Evolutionary conservation across 2,329 filamentous ascomycete genomes (phyloP).

Genomic region (Penicillium sp.): DNA sequence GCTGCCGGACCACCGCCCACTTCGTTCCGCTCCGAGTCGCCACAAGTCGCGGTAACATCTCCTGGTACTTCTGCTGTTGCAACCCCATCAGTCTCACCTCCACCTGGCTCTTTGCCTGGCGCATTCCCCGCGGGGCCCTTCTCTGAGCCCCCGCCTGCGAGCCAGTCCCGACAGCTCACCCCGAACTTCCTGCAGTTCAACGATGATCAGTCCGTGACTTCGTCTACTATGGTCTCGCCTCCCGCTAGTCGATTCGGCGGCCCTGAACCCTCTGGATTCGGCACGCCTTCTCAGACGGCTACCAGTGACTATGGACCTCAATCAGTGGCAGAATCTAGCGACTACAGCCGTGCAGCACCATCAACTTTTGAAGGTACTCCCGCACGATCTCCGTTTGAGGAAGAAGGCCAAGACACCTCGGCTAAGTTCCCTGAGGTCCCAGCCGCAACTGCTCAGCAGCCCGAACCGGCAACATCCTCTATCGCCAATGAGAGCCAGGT

Average conservation of each 20-base stretch:
- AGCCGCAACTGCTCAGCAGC: constrained; percentile 13
- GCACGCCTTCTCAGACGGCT: constrained; percentile 43
- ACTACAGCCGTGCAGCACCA: constrained; percentile 18
- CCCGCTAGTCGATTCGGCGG: constrained; percentile 63
- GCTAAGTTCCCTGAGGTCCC: constrained; percentile 23
- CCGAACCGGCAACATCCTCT: constrained; percentile 47
- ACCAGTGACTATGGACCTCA: constrained; percentile 36
- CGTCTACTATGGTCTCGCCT: constrained; percentile 74
- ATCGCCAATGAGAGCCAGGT: constrained; percentile 21
- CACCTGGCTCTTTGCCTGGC: constrained; percentile 40
- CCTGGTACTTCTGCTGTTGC: constrained; percentile 49
- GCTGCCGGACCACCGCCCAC: constrained; percentile 51
- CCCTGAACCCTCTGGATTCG: constrained; percentile 46
- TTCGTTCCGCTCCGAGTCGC: constrained; percentile 59
- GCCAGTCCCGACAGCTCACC: constrained; percentile 73
- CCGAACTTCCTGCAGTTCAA: constrained; percentile 72
- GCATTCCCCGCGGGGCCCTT: constrained; percentile 22
- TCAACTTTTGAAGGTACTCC: constrained; percentile 17
- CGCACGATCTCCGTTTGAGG: constrained; percentile 36
- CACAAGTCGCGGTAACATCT: constrained; percentile 42
- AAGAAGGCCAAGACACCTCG: constrained; percentile 26
- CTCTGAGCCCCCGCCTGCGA: constrained; percentile 56
- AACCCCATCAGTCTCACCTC: constrained; percentile 63
- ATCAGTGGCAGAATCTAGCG: constrained; percentile 20
- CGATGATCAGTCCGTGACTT: constrained; percentile 66